phyloP scores from a whole-genome alignment of 1,284 basidiomycete species.

The Malassezia equina region DNA sequence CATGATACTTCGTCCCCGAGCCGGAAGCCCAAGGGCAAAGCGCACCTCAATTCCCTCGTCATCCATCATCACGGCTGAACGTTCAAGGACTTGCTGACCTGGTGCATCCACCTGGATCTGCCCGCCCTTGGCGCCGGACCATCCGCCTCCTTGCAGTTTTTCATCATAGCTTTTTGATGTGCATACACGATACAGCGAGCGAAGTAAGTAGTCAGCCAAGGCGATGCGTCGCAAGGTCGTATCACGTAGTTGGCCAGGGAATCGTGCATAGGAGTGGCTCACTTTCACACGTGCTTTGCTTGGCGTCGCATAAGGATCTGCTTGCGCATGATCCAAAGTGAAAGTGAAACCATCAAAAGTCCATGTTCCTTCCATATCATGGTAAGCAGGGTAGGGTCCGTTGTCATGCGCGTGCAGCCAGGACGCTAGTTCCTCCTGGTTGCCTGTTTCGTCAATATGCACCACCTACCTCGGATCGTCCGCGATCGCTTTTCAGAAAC shows the following conservation, averaged over 20 bases:
- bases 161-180: not conserved
- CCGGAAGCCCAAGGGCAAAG: constrained; percentile 15
- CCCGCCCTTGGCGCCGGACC: constrained; percentile 16
- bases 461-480: not conserved
- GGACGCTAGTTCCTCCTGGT: not conserved
- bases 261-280: constrained; percentile 1
- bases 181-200: not conserved
- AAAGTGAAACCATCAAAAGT: constrained; percentile 8
- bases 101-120: constrained; percentile 17
- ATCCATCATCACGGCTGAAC: constrained; percentile 12
- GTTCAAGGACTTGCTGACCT: constrained; percentile 17
- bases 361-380: constrained; percentile 17
- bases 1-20: constrained; percentile 16
- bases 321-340: constrained; percentile 13
- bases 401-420: constrained; percentile 8
- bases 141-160: constrained; percentile 3
- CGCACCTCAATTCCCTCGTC: constrained; percentile 16
- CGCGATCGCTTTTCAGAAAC: not conserved
- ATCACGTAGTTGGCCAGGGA: not conserved
- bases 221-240: constrained; percentile 4
- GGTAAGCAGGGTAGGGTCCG: constrained; percentile 17
- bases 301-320: constrained; percentile 19
- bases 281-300: constrained; percentile 11
- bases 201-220: constrained; percentile 14
- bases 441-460: not conserved